These are phyloP conservation scores for Penicillium vulpinum DNA, from an alignment of 2,329 filamentous ascomycete genomes.

Conservation along the genomic window DNA sequence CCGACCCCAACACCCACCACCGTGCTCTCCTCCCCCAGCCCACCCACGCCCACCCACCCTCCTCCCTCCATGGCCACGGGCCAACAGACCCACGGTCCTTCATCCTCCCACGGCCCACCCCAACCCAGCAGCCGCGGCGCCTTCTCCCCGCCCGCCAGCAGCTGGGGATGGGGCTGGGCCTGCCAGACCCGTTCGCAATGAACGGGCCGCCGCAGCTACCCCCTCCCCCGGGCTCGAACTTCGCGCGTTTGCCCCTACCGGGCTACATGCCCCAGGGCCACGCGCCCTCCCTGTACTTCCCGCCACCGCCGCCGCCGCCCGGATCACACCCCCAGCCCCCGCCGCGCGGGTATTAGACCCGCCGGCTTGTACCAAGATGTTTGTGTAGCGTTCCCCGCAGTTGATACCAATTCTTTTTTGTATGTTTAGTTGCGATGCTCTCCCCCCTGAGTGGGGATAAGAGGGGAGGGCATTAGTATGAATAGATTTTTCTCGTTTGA, in stretches of 20 bases:
- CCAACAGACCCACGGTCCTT: constrained; percentile 36
- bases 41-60: constrained; percentile 17
- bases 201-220: constrained; percentile 41
- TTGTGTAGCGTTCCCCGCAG: constrained; percentile 8
- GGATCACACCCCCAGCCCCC: constrained; percentile 11
- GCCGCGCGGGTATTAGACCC: constrained; percentile 17
- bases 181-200: constrained; percentile 41
- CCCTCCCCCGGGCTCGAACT: constrained; percentile 41
- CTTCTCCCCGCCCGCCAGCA: constrained; percentile 40
- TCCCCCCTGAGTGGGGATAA: constrained; percentile 1
- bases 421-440: constrained; percentile 4
- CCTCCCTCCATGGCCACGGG: constrained; percentile 17
- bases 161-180: constrained; percentile 33
- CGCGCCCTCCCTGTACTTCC: constrained; percentile 16
- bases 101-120: constrained; percentile 25
- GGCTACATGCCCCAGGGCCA: constrained; percentile 24
- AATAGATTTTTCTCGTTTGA: not conserved
- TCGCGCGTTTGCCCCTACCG: constrained; percentile 34
- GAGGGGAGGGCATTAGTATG: constrained; percentile 1
- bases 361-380: constrained; percentile 1
- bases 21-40: constrained; percentile 33
- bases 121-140: constrained; percentile 37
- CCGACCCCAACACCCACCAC: constrained; percentile 45
- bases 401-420: constrained; percentile 11
- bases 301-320: constrained; percentile 15